Evolutionary conservation across 257 asterid genomes (phyloP), one percentile per base, ranked within the genome.

Genomic region (Nicotiana undulata): DNA sequence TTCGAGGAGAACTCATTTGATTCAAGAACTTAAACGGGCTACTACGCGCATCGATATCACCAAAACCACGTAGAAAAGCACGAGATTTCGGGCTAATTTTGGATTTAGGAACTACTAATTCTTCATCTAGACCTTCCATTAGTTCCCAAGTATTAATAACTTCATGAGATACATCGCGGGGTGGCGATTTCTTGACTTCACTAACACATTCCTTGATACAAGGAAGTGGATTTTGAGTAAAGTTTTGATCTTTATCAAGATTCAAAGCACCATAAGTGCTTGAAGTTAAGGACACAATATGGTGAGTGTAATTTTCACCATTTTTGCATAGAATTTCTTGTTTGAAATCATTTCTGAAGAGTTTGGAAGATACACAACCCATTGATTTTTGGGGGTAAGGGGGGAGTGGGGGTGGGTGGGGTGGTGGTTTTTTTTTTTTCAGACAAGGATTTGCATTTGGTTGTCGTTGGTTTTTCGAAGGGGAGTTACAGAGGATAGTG

Each of bases 61-160:
- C 26, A 20, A 89, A 87, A 3, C 84, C 86, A 10, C 90, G 90
- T 4, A 89, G 56, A 63, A 86, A 85, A 77, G 34, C 84, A 77
- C 88, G 81, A 40, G 97, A 55, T 79, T 90, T 93, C 0, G 98
- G 95, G 85, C 95, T 91, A 24, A 74, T 90, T 80, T 86, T 92
- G 1, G 88, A 84, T 28, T 82, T 79, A 10, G 90, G 85, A 2
- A 80, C 84, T 5, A 81, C 59, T 11, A 82, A 83, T 79, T 85
- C 90, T 76, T 96, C 97, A 72, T 95, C 98, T 18, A 96, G 97
- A 10, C 92, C 99, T 79, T 90, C 92, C 99, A 96, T 96, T 0
- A 96, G 91, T 86, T 96, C 99, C 99, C 98, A 96, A 60, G 97
- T 83, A 34, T 94, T 91, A 26, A 96, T 94, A 17, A 90, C 88